phyloP scores from a whole-genome alignment of 1,284 basidiomycete genomes.

The Garcileccinum viscosum region DNA sequence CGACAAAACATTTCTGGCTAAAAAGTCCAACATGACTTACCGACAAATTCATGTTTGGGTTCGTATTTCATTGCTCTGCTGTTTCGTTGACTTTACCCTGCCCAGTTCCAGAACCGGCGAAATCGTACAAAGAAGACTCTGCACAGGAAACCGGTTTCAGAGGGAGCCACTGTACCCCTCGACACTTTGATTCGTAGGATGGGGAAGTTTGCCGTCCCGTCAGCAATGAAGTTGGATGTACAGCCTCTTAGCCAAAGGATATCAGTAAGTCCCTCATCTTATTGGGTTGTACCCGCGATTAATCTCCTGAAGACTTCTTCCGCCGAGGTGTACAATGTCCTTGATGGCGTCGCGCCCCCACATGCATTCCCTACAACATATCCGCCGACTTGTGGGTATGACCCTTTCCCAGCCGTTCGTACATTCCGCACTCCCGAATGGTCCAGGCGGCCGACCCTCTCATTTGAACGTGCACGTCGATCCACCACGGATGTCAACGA shows the following conservation, averaged over 20 bases:
- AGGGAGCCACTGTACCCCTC: neutral
- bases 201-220: neutral
- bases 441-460: neutral
- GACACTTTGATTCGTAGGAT: neutral
- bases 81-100: neutral
- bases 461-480: neutral
- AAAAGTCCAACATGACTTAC: constrained; percentile 50
- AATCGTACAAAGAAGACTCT: constrained; percentile 40
- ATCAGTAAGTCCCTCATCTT: neutral
- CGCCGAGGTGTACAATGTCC: neutral
- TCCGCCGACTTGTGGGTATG: neutral
- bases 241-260: neutral
- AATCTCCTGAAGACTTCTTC: neutral
- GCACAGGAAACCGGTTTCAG: neutral
- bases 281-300: neutral
- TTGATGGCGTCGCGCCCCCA: neutral
- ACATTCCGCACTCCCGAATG: neutral
- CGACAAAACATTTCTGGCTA: constrained; percentile 50
- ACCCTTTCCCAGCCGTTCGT: neutral
- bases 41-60: constrained; percentile 65
- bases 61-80: neutral
- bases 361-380: neutral
- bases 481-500: neutral
- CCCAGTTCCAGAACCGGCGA: constrained; percentile 54
- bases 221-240: neutral